phyloP scores from a whole-genome alignment of 2,329 filamentous ascomycete genomes.

The Magnaporthales sp. region DNA sequence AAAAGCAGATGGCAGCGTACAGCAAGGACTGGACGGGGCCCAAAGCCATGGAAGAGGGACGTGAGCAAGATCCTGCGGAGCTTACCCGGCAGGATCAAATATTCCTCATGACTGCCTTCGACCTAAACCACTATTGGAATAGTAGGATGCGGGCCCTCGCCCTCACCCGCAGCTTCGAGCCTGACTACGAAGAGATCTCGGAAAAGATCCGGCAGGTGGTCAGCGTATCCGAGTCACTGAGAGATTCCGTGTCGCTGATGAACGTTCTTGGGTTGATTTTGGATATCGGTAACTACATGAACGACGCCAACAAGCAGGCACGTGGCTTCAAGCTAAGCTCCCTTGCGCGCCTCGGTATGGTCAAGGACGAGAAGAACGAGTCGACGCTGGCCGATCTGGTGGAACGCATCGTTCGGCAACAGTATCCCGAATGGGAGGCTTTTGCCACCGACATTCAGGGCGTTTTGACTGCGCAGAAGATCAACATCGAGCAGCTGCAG shows the following conservation, averaged over 20 bases:
- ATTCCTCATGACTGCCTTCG: conserved; percentile 85
- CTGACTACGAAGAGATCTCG: conserved; percentile 87
- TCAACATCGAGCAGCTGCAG: conserved; percentile 90
- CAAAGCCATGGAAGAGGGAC: conserved; percentile 64
- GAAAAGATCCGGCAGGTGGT: conserved; percentile 81
- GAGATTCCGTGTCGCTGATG: conserved; percentile 89
- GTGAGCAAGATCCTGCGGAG: conserved; percentile 80
- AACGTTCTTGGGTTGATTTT: conserved; percentile 93
- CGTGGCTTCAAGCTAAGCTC: conserved; percentile 97
- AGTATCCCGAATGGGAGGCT: conserved; percentile 91
- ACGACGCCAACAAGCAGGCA: conserved; percentile 97
- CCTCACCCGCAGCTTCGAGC: conserved; percentile 74
- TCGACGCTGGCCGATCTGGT: conserved; percentile 92
- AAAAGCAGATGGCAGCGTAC: conserved; percentile 89
- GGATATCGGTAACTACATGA: conserved; percentile 99
- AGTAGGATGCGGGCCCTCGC: conserved; percentile 86
- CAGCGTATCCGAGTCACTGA: conserved; percentile 75
- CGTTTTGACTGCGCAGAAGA: conserved; percentile 73
- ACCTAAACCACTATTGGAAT: conserved; percentile 98
- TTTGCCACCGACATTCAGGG: conserved; percentile 79
- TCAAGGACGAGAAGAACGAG: conserved; percentile 98
- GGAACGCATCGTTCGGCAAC: conserved; percentile 90
- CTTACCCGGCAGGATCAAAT: conserved; percentile 94
- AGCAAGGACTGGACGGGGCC: conserved; percentile 94
- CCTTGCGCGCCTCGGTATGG: conserved; percentile 85